Conservation (phyloP, 2,329 filamentous ascomycete genomes). For the Leptographium lundbergii region DNA sequence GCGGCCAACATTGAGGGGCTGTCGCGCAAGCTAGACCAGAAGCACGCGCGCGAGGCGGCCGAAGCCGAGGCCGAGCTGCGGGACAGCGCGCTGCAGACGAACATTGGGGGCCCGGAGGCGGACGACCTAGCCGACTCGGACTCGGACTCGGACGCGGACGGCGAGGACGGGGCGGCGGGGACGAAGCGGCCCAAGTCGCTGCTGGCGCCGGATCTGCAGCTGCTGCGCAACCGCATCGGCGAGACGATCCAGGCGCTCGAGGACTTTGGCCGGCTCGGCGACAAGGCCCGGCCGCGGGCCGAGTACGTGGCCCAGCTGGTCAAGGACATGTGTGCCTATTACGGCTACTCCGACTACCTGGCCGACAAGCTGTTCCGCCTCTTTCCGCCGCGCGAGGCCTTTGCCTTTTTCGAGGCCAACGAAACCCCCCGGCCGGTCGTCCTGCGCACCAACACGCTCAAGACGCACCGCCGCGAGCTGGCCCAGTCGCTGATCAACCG, state of each 20-base stretch:
- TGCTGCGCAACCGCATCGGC: conserved; percentile 78
- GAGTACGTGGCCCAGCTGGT: conserved; percentile 83
- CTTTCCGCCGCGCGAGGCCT: conserved; percentile 85
- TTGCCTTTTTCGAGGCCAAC: conserved; percentile 98
- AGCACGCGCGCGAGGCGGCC: conserved; percentile 65
- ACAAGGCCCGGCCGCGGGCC: conserved; percentile 67
- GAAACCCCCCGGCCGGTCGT: conserved; percentile 84
- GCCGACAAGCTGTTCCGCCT: conserved; percentile 91
- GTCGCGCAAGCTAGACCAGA: conserved; percentile 68
- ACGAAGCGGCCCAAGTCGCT: conserved; percentile 47
- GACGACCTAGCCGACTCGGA: conserved; percentile 29
- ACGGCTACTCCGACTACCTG: conserved; percentile 89
- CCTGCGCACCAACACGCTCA: conserved; percentile 91
- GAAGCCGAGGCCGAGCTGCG: conserved; percentile 78
- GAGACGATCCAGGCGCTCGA: conserved; percentile 87
- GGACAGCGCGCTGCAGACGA: conserved; percentile 79
- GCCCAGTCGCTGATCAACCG: conserved; percentile 92
- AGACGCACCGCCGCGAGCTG: conserved; percentile 62
- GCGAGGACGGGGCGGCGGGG: conserved; percentile 34
- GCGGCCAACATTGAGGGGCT: conserved; percentile 93
- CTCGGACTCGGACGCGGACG: conserved; percentile 1
- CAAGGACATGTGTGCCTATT: conserved; percentile 90
- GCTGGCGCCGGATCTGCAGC: conserved; percentile 78
- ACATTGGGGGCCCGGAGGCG: conserved; percentile 63
- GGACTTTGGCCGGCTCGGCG: conserved; percentile 70